Conservation (phyloP, 129 eudicot genomes). For the Erigeron canadensis region DNA sequence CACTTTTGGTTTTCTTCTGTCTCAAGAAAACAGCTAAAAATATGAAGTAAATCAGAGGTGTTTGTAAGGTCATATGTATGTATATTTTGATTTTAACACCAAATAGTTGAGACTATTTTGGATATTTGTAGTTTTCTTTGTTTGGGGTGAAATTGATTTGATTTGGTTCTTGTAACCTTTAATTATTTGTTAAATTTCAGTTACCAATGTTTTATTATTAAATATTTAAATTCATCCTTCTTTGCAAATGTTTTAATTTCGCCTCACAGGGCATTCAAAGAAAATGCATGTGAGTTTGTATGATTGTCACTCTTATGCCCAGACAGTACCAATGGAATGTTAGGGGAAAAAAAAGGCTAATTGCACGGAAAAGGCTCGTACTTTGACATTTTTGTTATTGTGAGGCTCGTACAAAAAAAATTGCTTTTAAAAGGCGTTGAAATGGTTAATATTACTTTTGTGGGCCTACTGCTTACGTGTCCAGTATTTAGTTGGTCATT, state of each 20-base stretch:
- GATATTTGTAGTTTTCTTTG: conserved; percentile 36
- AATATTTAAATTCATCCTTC: background rate
- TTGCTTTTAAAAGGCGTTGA: no score
- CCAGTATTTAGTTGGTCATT: no score
- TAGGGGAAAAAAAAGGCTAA: no score
- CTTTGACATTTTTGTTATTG: no score
- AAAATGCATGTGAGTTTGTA: no score
- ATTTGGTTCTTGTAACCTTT: conserved; percentile 32
- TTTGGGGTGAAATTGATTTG: conserved; percentile 31
- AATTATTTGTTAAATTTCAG: conserved; percentile 21
- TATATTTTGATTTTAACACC: conserved; percentile 24
- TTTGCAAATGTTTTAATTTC: background rate
- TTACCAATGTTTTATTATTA: conserved; percentile 6
- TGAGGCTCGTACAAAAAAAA: no score
- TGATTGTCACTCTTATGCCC: no score
- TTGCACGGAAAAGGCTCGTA: no score
- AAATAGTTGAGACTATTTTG: conserved; percentile 33
- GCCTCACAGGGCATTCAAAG: no score
- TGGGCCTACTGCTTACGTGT: no score
- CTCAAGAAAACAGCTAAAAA: conserved; percentile 33
- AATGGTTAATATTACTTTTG: no score
- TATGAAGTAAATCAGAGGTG: conserved; percentile 28
- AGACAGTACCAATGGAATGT: no score
- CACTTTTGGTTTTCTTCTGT: conserved; percentile 34
- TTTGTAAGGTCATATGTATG: conserved; percentile 31